A percentile compares a stretch with the other conserved stretches of the same genome.
Conservation (phyloP, 805 yeast species). For the Teunomyces aglyptinius region DNA sequence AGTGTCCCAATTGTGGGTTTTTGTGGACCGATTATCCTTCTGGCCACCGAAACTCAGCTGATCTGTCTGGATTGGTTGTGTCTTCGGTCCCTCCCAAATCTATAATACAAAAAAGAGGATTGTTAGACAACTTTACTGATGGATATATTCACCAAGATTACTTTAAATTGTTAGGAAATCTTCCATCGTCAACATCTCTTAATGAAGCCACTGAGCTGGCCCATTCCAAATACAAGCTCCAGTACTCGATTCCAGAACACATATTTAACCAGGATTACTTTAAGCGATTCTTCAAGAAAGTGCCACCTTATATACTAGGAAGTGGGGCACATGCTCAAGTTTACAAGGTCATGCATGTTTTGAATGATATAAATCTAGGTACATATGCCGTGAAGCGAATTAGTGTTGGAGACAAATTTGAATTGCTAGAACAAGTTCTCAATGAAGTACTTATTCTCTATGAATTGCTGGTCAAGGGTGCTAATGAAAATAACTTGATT, state of each 20-base stretch:
- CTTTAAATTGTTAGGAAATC: constrained; percentile 32
- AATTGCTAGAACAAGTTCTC: constrained; percentile 66
- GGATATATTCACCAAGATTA: constrained; percentile 36
- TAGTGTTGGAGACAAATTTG: constrained; percentile 73
- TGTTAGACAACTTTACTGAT: constrained; percentile 1
- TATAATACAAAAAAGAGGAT: neutral
- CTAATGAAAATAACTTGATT: constrained; percentile 59
- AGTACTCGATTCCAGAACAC: constrained; percentile 34
- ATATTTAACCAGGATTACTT: constrained; percentile 79
- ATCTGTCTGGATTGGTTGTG: constrained; percentile 3
- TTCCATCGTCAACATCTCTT: constrained; percentile 15
- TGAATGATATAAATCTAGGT: constrained; percentile 71
- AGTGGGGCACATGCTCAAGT: constrained; percentile 86
- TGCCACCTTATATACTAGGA: constrained; percentile 57
- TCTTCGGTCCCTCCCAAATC: neutral
- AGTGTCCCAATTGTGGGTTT: constrained; percentile 34
- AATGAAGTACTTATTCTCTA: constrained; percentile 75
- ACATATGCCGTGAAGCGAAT: constrained; percentile 82
- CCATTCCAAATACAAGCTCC: neutral
- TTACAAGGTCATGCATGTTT: constrained; percentile 76
- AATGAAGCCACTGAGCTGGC: neutral
- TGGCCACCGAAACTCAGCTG: neutral
- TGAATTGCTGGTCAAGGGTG: constrained; percentile 43
- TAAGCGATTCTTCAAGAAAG: constrained; percentile 61
- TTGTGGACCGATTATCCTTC: constrained; percentile 17